These are phyloP conservation scores for Saccharomycopsis oosterbeekiorum DNA, from an alignment of 805 yeast genomes.

Conservation along the genomic window DNA sequence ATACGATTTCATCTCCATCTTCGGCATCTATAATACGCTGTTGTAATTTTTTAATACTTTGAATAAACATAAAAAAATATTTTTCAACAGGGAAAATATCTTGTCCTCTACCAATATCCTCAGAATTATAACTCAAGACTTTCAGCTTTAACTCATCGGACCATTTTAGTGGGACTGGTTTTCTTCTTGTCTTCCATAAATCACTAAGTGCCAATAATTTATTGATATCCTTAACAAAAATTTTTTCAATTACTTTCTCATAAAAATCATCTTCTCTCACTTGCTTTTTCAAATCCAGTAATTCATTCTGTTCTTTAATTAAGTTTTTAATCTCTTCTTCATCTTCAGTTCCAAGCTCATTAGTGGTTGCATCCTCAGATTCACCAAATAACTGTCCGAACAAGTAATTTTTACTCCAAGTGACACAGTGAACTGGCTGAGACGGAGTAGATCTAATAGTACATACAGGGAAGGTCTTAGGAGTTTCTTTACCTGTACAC, in stretches of 20 bases:
- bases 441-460: slow-evolving; percentile 96
- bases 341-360: slow-evolving; percentile 51
- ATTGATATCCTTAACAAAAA: slow-evolving; percentile 68
- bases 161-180: slow-evolving; percentile 55
- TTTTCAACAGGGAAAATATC: slow-evolving; percentile 44
- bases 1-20: slow-evolving; percentile 9
- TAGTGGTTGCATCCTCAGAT: slow-evolving; percentile 25
- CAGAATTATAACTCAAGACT: slow-evolving; percentile 18
- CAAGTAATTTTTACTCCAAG: slow-evolving; percentile 92
- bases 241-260: slow-evolving; percentile 41
- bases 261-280: slow-evolving; percentile 26
- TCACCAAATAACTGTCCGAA: slow-evolving; percentile 72
- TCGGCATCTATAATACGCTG: neutral
- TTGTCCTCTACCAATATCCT: slow-evolving; percentile 24
- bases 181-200: slow-evolving; percentile 63
- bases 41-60: slow-evolving; percentile 11
- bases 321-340: slow-evolving; percentile 55
- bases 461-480: slow-evolving; percentile 90
- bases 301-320: slow-evolving; percentile 57
- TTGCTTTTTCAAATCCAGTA: slow-evolving; percentile 39
- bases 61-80: slow-evolving; percentile 11
- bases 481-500: slow-evolving; percentile 78
- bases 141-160: slow-evolving; percentile 17
- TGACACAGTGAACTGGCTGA: slow-evolving; percentile 90
- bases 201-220: slow-evolving; percentile 61